Evolutionary conservation across 2,329 filamentous ascomycete genomes (phyloP).

Genomic region (Sporothrix brasiliensis): DNA sequence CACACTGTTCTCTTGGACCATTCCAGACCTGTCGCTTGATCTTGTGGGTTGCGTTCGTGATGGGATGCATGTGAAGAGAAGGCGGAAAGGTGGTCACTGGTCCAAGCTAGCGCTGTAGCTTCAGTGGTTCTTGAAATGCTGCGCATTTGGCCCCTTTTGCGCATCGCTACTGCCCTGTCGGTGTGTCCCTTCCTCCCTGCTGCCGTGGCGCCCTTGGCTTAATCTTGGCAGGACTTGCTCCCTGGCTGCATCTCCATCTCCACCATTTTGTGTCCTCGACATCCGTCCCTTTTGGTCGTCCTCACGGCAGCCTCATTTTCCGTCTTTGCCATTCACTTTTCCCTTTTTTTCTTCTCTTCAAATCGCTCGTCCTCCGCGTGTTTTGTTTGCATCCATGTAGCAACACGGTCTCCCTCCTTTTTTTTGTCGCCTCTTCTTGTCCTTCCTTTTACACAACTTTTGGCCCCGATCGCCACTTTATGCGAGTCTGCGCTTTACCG

Average conservation of each 20-base stretch:
- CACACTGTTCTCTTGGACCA: not conserved
- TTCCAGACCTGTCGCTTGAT: not conserved
- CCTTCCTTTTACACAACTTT: constrained; percentile 1
- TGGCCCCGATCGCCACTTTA: not conserved
- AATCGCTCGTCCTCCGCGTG: not conserved
- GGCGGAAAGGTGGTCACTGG: not conserved
- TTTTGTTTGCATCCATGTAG: not conserved
- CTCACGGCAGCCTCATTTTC: constrained; percentile 15
- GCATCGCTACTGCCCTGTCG: constrained; percentile 9
- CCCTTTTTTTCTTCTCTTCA: not conserved
- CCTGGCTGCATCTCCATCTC: not conserved
- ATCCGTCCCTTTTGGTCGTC: not conserved
- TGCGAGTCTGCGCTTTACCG: not conserved
- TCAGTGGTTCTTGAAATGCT: too few species aligned
- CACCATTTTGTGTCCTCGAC: not conserved
- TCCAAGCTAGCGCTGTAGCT: not conserved
- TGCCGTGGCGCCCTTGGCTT: constrained; percentile 8
- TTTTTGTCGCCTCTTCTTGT: constrained; percentile 18
- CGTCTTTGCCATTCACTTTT: not conserved
- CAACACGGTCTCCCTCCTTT: constrained; percentile 14
- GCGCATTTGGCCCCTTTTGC: not conserved
- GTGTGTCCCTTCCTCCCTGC: not conserved
- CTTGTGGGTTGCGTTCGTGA: not conserved
- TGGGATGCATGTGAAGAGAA: not conserved
- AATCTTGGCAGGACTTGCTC: constrained; percentile 15